Evolutionary conservation across 768 basidiomycete genomes (phyloP), one percentile per base, ranked within the genome.

Genomic region (Gautieria morchelliformis): DNA sequence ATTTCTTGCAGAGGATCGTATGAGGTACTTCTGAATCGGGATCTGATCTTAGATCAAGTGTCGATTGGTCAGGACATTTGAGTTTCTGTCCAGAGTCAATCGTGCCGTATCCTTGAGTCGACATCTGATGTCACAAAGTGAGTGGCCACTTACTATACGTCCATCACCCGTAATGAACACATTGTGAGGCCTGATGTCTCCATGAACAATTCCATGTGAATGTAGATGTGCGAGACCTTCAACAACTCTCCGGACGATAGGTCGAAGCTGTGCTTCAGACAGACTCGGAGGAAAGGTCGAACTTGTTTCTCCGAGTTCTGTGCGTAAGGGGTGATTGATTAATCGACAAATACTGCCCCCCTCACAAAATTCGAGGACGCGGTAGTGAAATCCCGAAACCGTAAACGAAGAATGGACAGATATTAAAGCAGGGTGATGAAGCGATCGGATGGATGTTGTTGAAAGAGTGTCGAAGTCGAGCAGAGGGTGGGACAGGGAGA

Each of bases 371-470:
- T 82, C 80, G 8, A 79, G 62, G 10, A 78, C 66, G 32, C 77
- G 72, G 54, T 70, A 74, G 35, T 63, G 61, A 2, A 67, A 68
- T 5, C 60, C 62, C 17, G 67, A 59, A 0, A 71, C 67, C 32
- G 63, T 59, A 58, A 79, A 78, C 2, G 63, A 63, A 10, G 74
- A 74, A n/a, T 77, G 68, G 3, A 80, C 62, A 22, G 78, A 72
- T 15, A 77, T 69, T 52, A 82, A 70, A 41, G 71, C 73, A 5
- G 80, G 80, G 63, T 82, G 80, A 59, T 72, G 73, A 17, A 81
- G 67, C 0, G 72, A 64, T 46, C 70, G 42, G 42, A 44, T n/a
- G n/a, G 42, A 9, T 8, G 20, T 22, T 44, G 11, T 22, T 44
- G n/a, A n/a, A 44, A 19, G 19, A 19, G 8, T 44, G 11, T 6